These are phyloP conservation scores for Pestalotiopsis sp. DNA, from an alignment of 2,329 filamentous ascomycete genomes.

Conservation along the genomic window DNA sequence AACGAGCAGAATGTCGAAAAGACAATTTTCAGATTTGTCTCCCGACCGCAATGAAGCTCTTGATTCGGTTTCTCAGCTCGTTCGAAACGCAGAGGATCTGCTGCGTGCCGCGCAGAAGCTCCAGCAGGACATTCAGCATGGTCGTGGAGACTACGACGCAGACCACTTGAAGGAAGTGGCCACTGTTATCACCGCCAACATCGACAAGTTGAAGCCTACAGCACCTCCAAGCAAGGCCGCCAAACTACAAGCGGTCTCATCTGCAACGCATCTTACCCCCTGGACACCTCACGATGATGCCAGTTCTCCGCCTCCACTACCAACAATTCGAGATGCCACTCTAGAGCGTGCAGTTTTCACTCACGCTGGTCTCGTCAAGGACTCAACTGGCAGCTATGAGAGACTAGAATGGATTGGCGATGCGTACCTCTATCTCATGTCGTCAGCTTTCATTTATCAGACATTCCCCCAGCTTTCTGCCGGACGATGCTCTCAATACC, in stretches of 20 bases:
- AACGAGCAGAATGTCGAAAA: constrained; percentile 39
- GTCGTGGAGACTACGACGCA: constrained; percentile 16
- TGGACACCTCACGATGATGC: constrained; percentile 57
- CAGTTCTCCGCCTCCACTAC: constrained; percentile 57
- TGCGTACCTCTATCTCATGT: constrained; percentile 78
- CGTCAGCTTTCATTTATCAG: constrained; percentile 74
- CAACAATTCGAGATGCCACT: constrained; percentile 58
- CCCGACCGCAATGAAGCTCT: constrained; percentile 21
- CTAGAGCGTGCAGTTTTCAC: constrained; percentile 69
- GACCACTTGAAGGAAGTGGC: constrained; percentile 22
- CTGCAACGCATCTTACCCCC: constrained; percentile 37
- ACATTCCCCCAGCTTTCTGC: constrained; percentile 68
- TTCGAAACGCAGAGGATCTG: constrained; percentile 40
- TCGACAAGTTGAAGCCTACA: constrained; percentile 19
- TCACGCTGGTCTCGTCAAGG: constrained; percentile 55
- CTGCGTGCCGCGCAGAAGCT: constrained; percentile 40
- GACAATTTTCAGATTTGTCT: constrained; percentile 29
- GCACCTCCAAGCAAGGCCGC: constrained; percentile 23
- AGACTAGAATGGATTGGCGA: constrained; percentile 88
- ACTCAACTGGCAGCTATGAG: constrained; percentile 65
- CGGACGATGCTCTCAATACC: constrained; percentile 73
- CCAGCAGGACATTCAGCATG: constrained; percentile 30
- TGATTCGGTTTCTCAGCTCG: constrained; percentile 30
- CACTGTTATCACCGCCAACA: constrained; percentile 22
- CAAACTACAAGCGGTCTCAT: constrained; percentile 20